Conservation (phyloP, 2,329 filamentous ascomycete genomes). For the Passalora sequoiae region DNA sequence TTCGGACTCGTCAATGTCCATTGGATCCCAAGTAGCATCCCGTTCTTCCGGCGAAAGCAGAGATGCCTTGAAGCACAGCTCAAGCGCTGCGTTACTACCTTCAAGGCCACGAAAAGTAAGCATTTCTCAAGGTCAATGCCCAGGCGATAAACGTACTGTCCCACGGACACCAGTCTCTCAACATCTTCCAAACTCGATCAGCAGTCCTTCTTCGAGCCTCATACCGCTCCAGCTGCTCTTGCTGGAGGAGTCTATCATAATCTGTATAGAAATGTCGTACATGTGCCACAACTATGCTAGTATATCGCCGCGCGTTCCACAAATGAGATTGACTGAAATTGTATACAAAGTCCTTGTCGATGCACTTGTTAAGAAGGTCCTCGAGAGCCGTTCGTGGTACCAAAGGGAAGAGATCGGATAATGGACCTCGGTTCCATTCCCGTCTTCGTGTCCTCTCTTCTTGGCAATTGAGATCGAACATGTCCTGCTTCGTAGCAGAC, state of each 20-base stretch:
- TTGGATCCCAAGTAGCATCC: conserved; percentile 10
- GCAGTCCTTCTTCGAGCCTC: conserved; percentile 26
- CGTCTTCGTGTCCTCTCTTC: no score
- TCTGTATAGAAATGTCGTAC: conserved; percentile 57
- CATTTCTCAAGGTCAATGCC: background rate
- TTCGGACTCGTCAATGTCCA: conserved; percentile 11
- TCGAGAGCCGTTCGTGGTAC: conserved; percentile 24
- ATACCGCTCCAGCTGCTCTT: conserved; percentile 25
- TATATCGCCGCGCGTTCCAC: conserved; percentile 27
- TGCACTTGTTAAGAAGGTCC: conserved; percentile 27
- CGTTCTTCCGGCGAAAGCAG: conserved; percentile 27
- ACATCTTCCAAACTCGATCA: conserved; percentile 25
- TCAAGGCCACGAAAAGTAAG: no score
- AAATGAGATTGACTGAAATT: conserved; percentile 27
- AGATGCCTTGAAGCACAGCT: conserved; percentile 27
- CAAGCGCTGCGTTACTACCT: conserved; percentile 27
- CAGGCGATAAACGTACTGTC: conserved; percentile 10
- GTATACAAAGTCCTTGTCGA: conserved; percentile 29
- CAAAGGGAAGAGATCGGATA: conserved; percentile 30
- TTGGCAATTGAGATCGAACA: no score
- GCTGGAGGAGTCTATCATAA: conserved; percentile 52
- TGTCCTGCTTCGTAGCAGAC: no score
- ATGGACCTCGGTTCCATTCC: conserved; percentile 29
- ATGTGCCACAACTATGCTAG: conserved; percentile 51
- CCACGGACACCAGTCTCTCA: conserved; percentile 33